These are phyloP conservation scores for Aureobasidium zeae DNA, from an alignment of 2,329 filamentous ascomycete species.

Conservation along the genomic window DNA sequence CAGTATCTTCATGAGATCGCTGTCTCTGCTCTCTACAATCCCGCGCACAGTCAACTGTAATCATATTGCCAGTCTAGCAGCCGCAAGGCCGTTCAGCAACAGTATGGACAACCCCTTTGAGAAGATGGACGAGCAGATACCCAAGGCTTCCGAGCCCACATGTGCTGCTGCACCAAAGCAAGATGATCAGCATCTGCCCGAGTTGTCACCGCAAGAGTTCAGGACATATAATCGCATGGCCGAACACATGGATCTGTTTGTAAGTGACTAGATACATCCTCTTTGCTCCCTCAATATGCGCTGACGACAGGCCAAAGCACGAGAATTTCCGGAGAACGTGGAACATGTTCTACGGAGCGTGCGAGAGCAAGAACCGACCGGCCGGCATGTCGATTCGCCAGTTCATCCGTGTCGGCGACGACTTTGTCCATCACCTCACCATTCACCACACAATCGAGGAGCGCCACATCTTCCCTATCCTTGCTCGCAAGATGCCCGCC, in stretches of 20 bases:
- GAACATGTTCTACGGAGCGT: constrained; percentile 61
- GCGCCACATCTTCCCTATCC: constrained; percentile 64
- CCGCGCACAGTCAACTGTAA: background rate
- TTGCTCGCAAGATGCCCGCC: constrained; percentile 69
- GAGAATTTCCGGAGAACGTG: constrained; percentile 67
- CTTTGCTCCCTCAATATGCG: background rate
- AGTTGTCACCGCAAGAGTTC: constrained; percentile 59
- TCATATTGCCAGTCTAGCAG: background rate
- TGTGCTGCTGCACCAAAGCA: constrained; percentile 19
- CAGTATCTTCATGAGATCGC: constrained; percentile 5
- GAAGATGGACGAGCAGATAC: constrained; percentile 23
- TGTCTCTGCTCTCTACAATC: background rate
- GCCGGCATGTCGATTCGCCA: constrained; percentile 55
- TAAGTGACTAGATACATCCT: constrained; percentile 34
- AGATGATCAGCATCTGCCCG: constrained; percentile 42
- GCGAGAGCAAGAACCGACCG: constrained; percentile 50
- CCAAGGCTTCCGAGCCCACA: constrained; percentile 19
- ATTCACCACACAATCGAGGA: constrained; percentile 80
- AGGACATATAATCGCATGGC: constrained; percentile 62
- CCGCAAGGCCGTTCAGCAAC: constrained; percentile 7
- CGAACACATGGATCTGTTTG: constrained; percentile 65
- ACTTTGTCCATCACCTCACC: constrained; percentile 61
- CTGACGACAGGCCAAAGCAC: constrained; percentile 32
- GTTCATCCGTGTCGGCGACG: constrained; percentile 59
- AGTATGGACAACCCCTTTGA: constrained; percentile 22